Base-by-base conservation (phyloP, 148 eudicot species). In the Amaranthus hypochondriacus region DNA sequence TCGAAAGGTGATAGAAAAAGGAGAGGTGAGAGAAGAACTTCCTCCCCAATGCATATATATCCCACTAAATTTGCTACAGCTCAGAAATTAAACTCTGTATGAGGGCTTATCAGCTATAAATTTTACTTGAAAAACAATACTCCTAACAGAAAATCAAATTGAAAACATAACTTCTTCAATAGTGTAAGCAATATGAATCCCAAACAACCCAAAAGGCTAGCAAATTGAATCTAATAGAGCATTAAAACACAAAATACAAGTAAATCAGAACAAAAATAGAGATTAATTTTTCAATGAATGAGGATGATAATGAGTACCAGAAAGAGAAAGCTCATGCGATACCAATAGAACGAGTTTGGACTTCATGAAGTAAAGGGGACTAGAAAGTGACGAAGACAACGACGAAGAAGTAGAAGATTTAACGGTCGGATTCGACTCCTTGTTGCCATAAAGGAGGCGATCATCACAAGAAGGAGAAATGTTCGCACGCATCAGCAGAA, bases 251-350 rank as follows among this genome's bases (percentile, higher is more conserved):
- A 4, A 42, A 2, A 5, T 5, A 44, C 3, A 15, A 43, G 11
- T 28, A 49, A 53, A 55, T 4, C 42, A 15, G 9, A 13, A 48
- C 9, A 63, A 48, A 47, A 15, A 49, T 55, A 7, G 63, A 2
- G 7, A 56, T 42, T 46, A 65, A 52, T 21, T 15, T 48, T 42
- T 18, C 21, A 18, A 21, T 13, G 46, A 56, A 14, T 51, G 43
- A 53, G 12, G 9, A 11, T 3, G 5, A 61, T 5, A 39, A 28
- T 21, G 7, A 6, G 47, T 83, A 94, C 98, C 97, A 65, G 98
- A 94, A 69, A 94, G 97, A 6, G 98, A 89, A 75, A 94, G 96
- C 73, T 94, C 97, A 69, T 94, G 98, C 42, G 98, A 94, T 6
- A 94, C 98, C 51, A 91, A 75, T 28, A 94, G 85, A 47, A 94